A percentile compares a stretch with the other conserved stretches of the same genome.
These are phyloP conservation scores for Colletotrichum paranaense DNA, from an alignment of 2,329 filamentous ascomycete genomes.

Conservation along the genomic window DNA sequence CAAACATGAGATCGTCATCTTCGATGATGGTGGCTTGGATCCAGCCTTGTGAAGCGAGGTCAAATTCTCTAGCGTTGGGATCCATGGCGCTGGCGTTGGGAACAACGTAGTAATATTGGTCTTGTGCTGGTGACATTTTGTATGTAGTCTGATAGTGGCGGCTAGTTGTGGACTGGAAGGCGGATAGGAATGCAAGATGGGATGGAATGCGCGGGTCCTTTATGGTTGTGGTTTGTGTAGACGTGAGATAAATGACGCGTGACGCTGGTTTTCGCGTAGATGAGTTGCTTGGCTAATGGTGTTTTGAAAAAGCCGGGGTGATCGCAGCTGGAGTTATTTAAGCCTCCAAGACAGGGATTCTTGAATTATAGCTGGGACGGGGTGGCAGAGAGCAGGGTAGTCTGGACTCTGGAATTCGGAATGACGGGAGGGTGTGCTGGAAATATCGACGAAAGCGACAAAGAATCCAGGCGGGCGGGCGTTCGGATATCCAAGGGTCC, in stretches of 20 bases:
- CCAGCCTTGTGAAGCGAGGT: conserved; percentile 54
- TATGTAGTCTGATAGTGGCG: conserved; percentile 10
- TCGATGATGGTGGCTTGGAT: conserved; percentile 68
- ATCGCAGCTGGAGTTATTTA: conserved; percentile 28
- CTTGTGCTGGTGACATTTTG: conserved; percentile 33
- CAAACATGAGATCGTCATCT: conserved; percentile 70
- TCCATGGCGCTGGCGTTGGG: conserved; percentile 48
- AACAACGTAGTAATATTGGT: conserved; percentile 42
- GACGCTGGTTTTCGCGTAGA: conserved; percentile 21
- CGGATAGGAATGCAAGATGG: background rate
- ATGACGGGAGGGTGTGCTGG: conserved; percentile 16
- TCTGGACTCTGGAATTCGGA: conserved; percentile 23
- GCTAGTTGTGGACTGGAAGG: conserved; percentile 6
- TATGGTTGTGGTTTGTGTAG: conserved; percentile 23
- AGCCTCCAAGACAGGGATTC: conserved; percentile 21
- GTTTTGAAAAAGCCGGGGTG: conserved; percentile 29
- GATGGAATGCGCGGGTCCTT: conserved; percentile 25
- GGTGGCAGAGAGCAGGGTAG: conserved; percentile 31
- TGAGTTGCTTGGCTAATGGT: conserved; percentile 15
- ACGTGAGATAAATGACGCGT: conserved; percentile 5
- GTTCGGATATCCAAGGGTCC: conserved; percentile 22
- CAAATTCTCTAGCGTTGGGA: conserved; percentile 47
- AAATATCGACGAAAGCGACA: conserved; percentile 28
- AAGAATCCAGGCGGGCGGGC: conserved; percentile 18
- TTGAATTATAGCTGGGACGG: background rate